Evolutionary conservation across 306 rosid species (phyloP).

Genomic region (Cicer judaicum): DNA sequence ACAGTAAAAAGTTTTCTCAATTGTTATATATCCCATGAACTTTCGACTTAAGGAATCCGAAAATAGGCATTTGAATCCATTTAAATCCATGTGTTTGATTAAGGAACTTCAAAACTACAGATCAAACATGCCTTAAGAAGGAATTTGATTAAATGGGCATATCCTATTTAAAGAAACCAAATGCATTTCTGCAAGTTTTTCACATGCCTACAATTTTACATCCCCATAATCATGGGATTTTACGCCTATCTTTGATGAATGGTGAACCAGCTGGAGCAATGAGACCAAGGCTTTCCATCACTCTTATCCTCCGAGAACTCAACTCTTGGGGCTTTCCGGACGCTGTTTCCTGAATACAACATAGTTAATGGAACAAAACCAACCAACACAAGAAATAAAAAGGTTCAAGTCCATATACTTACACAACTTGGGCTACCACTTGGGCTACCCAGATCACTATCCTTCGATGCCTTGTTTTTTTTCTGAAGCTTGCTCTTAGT

Average conservation of each 20-base stretch:
- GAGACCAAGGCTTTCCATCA: constrained; percentile 74
- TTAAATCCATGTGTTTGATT: not conserved
- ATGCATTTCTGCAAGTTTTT: constrained; percentile 16
- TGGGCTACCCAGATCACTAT: constrained; percentile 36
- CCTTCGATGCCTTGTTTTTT: constrained; percentile 2
- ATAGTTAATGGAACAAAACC: constrained; percentile 1
- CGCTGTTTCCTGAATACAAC: constrained; percentile 47
- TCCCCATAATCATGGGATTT: constrained; percentile 26
- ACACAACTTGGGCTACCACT: no score
- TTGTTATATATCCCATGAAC: not conserved
- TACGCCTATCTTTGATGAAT: constrained; percentile 43
- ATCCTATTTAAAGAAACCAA: not conserved
- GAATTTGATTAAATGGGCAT: constrained; percentile 6
- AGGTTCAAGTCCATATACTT: constrained; percentile 30
- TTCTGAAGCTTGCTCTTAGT: not conserved
- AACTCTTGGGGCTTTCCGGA: constrained; percentile 53
- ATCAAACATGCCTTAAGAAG: constrained; percentile 14
- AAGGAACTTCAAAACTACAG: constrained; percentile 18
- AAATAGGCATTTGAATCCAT: not conserved
- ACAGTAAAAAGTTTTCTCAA: not conserved
- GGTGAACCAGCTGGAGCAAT: constrained; percentile 71
- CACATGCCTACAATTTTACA: constrained; percentile 1
- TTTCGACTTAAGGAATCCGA: constrained; percentile 17
- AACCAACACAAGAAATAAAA: constrained; percentile 7
- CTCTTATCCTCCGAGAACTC: constrained; percentile 63